Evolutionary conservation across 1,139 yeast genomes (phyloP).

Genomic region (Taphrina wiesneri): DNA sequence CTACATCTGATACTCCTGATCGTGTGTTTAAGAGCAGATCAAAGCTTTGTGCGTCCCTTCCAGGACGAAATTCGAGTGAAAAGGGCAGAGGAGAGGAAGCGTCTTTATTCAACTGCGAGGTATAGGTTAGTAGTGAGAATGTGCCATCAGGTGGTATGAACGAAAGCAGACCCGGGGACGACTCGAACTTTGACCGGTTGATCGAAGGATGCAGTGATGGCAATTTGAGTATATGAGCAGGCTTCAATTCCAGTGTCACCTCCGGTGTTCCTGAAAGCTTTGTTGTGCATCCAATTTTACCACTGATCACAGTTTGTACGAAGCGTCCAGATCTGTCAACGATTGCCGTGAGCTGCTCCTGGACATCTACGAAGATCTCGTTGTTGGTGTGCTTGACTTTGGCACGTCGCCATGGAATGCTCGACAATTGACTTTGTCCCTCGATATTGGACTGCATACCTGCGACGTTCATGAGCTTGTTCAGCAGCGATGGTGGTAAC

Average conservation of each 20-base stretch:
- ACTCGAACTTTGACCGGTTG: conserved; percentile 43
- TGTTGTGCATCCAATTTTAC: conserved; percentile 16
- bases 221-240: conserved; percentile 45
- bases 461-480: conserved; percentile 41
- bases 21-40: conserved; percentile 8
- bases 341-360: conserved; percentile 48
- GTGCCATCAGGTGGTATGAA: conserved; percentile 91
- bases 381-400: conserved; percentile 68
- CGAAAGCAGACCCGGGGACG: conserved; percentile 49
- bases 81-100: conserved; percentile 24
- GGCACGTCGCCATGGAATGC: conserved; percentile 72
- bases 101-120: background rate
- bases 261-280: conserved; percentile 64
- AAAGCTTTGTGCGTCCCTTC: background rate
- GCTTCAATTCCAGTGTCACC: conserved; percentile 61
- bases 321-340: conserved; percentile 18
- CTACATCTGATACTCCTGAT: background rate
- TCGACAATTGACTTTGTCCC: conserved; percentile 38
- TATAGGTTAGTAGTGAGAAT: conserved; percentile 54
- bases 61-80: conserved; percentile 11
- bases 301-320: background rate
- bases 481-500: conserved; percentile 53
- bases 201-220: conserved; percentile 62
- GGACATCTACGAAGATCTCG: conserved; percentile 77
- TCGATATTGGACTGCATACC: conserved; percentile 37